Evolutionary conservation across 164 flowering plant species (phyloP).

Genomic region (Liquidambar formosana): DNA sequence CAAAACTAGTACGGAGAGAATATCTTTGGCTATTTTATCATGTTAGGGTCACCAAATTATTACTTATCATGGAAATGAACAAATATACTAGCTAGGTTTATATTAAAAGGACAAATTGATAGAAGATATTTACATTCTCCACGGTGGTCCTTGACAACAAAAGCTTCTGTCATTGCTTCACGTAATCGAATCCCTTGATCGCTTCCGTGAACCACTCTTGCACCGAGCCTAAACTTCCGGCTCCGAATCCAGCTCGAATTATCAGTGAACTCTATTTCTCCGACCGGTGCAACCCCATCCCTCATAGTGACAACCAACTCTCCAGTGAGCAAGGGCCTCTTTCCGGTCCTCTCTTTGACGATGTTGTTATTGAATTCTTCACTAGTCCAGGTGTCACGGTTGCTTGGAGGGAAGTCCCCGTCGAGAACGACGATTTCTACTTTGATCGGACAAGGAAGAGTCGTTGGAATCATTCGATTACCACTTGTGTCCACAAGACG

Average conservation of each 20-base stretch:
- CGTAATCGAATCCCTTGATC: conserved; percentile 36
- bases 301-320: conserved; percentile 44
- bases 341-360: conserved; percentile 61
- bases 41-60: too few relatives aligned
- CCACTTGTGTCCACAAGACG: conserved; percentile 32
- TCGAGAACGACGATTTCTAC: conserved; percentile 60
- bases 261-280: conserved; percentile 50
- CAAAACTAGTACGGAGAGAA: too few relatives aligned
- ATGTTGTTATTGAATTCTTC: conserved; percentile 55
- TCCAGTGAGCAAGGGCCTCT: conserved; percentile 65
- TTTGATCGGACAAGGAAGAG: conserved; percentile 35
- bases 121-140: conserved; percentile 49
- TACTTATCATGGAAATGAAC: too few relatives aligned
- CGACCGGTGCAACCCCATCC: conserved; percentile 39
- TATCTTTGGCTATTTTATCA: too few relatives aligned
- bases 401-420: conserved; percentile 51
- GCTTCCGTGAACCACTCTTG: conserved; percentile 39
- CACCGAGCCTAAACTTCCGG: conserved; percentile 61
- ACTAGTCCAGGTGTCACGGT: conserved; percentile 39
- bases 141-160: conserved; percentile 67
- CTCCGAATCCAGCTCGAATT: conserved; percentile 86
- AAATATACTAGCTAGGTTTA: too few relatives aligned
- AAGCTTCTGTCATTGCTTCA: conserved; percentile 63
- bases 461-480: too few relatives aligned
- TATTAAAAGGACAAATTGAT: too few relatives aligned